Evolutionary conservation across 2,329 filamentous ascomycete genomes (phyloP).

Genomic region (Xylariaceae sp.): DNA sequence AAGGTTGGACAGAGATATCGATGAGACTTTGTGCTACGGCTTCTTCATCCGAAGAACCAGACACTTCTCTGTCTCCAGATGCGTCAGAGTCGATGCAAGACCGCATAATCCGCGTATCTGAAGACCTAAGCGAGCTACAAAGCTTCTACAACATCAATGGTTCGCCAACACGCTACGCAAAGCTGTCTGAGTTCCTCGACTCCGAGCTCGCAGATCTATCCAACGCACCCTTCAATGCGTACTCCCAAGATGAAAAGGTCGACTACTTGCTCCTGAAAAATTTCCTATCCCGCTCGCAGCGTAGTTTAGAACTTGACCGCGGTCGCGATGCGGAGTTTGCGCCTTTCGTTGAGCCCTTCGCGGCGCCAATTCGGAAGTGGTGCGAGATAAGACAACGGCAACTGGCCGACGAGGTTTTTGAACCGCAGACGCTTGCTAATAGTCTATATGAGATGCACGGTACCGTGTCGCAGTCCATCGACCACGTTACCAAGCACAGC

Average conservation of each 20-base stretch:
- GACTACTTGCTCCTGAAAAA: constrained; percentile 58
- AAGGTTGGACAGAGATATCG: constrained; percentile 21
- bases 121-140: constrained; percentile 54
- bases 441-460: constrained; percentile 46
- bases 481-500: constrained; percentile 43
- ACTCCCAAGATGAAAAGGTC: constrained; percentile 51
- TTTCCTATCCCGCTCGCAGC: constrained; percentile 46
- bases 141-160: constrained; percentile 56
- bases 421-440: constrained; percentile 50
- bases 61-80: neutral
- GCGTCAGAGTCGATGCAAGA: constrained; percentile 38
- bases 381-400: constrained; percentile 52
- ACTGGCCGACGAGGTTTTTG: constrained; percentile 49
- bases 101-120: constrained; percentile 50
- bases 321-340: constrained; percentile 45
- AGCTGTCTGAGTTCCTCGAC: constrained; percentile 49
- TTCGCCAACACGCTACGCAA: constrained; percentile 48
- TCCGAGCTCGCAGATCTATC: constrained; percentile 48
- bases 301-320: constrained; percentile 48
- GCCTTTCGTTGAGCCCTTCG: constrained; percentile 52
- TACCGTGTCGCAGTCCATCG: constrained; percentile 42
- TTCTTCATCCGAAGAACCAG: neutral
- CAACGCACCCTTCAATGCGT: constrained; percentile 42
- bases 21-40: neutral
- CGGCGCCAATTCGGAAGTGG: constrained; percentile 48